These are phyloP conservation scores for Cercospora sojina DNA, from an alignment of 2,329 filamentous ascomycete genomes.

Conservation along the genomic window DNA sequence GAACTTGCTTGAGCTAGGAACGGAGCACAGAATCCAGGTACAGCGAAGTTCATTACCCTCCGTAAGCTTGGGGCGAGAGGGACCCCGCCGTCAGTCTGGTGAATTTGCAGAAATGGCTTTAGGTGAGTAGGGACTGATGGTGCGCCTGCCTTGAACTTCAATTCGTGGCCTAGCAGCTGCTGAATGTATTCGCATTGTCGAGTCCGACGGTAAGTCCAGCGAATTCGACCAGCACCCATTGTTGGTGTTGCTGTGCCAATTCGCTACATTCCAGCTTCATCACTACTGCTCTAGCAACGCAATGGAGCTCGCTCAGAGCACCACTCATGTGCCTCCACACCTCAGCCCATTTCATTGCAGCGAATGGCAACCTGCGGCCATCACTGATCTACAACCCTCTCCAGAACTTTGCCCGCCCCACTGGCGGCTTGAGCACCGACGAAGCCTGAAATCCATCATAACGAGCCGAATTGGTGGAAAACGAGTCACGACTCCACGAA, in stretches of 20 bases:
- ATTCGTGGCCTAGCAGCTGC: background rate
- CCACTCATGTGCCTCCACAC: conserved; percentile 18
- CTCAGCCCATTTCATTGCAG: conserved; percentile 15
- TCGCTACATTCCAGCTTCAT: conserved; percentile 17
- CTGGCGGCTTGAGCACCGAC: conserved; percentile 16
- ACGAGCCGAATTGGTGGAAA: conserved; percentile 23
- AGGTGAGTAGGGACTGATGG: background rate
- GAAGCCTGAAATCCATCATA: conserved; percentile 21
- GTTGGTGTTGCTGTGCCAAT: conserved; percentile 19
- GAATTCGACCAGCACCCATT: background rate
- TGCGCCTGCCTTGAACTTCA: background rate
- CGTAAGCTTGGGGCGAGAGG: background rate
- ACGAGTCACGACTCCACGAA: background rate
- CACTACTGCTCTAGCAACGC: background rate
- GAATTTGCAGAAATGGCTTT: background rate
- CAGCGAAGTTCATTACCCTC: background rate
- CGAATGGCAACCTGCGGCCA: background rate
- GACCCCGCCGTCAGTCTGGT: background rate
- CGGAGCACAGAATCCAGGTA: background rate
- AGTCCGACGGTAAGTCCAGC: background rate
- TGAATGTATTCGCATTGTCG: background rate
- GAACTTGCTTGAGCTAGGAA: background rate
- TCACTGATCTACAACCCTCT: background rate
- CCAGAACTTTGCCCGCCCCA: conserved; percentile 27
- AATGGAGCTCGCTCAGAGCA: conserved; percentile 12